Evolutionary conservation across 768 basidiomycete genomes (phyloP).

Genomic region (Candolleomyces eurysporus): DNA sequence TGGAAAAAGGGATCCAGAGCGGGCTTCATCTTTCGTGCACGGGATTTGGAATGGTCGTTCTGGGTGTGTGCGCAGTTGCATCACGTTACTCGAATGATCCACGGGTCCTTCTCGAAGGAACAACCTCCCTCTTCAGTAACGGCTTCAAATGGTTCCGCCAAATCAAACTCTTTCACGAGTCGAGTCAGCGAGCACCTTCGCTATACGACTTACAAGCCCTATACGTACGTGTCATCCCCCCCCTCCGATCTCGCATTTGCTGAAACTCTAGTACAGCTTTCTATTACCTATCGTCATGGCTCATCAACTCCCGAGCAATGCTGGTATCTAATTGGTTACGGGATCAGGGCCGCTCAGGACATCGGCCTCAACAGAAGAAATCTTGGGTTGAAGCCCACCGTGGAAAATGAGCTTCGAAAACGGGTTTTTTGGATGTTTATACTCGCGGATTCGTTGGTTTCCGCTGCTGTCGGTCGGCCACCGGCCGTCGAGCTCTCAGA

Average conservation of each 20-base stretch:
- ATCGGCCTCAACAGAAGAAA: conserved; percentile 61
- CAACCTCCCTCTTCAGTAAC: conserved; percentile 26
- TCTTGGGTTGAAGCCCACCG: conserved; percentile 31
- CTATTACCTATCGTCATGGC: conserved; percentile 45
- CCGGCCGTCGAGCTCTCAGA: conserved; percentile 74
- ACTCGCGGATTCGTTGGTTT: conserved; percentile 12
- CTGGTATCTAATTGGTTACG: conserved; percentile 65
- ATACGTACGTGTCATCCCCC: conserved; percentile 67
- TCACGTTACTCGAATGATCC: conserved; percentile 59
- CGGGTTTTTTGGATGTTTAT: conserved; percentile 51
- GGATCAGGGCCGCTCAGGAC: conserved; percentile 71
- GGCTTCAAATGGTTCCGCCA: conserved; percentile 67
- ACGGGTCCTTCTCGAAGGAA: conserved; percentile 47
- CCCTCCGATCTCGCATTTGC: conserved; percentile 43
- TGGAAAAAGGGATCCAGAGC: conserved; percentile 47
- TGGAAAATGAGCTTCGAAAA: conserved; percentile 74
- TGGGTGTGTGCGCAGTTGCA: conserved; percentile 67
- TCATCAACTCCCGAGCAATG: conserved; percentile 46
- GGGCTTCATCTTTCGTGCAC: conserved; percentile 49
- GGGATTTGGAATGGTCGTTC: conserved; percentile 47
- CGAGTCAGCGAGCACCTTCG: conserved; percentile 9
- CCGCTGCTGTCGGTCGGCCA: conserved; percentile 58
- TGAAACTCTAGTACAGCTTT: conserved; percentile 33
- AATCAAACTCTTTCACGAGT: conserved; percentile 52
- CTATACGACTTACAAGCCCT: conserved; percentile 60